Percentiles rank a stretch among this genome's conserved stretches.
Evolutionary conservation across 192 early-diverging fungal genomes (phyloP).

Genomic region (Umbelopsis isabellina): DNA sequence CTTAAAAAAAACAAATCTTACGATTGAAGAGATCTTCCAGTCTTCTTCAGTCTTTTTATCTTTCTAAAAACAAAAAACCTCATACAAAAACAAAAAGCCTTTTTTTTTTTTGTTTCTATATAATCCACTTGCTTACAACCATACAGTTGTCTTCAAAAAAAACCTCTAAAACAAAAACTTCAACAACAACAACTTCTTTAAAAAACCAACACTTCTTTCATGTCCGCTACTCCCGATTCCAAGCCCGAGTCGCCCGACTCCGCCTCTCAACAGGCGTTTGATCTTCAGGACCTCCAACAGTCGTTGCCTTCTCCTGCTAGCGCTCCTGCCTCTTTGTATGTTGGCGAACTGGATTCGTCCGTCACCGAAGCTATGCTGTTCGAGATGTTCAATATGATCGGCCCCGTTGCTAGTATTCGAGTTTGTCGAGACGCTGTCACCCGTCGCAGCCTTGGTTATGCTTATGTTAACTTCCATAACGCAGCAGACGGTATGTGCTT

Average conservation of each 20-base stretch:
- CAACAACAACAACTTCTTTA: constrained; percentile 2
- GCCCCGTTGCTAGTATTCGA: constrained; percentile 95
- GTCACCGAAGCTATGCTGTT: constrained; percentile 98
- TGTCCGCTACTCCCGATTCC: constrained; percentile 21
- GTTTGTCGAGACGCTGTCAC: constrained; percentile 98
- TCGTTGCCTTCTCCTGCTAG: constrained; percentile 29
- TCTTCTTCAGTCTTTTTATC: constrained; percentile 13
- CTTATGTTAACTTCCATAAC: constrained; percentile 98
- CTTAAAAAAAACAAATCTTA: constrained; percentile 17
- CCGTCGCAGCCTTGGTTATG: constrained; percentile 94
- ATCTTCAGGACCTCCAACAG: constrained; percentile 3
- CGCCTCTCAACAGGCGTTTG: constrained; percentile 12
- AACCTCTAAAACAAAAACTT: background rate
- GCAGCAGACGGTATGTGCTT: constrained; percentile 66
- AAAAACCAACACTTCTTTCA: constrained; percentile 1
- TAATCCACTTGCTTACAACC: too few relatives aligned
- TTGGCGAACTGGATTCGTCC: constrained; percentile 94
- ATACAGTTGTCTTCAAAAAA: background rate
- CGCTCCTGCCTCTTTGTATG: constrained; percentile 85
- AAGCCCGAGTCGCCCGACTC: constrained; percentile 19
- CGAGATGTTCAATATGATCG: constrained; percentile 95
- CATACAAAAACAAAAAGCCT: background rate
- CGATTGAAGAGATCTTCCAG: constrained; percentile 14
- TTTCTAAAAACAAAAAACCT: background rate
- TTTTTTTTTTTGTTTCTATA: background rate